These are phyloP conservation scores for Ambrosia trifida DNA, from an alignment of 129 eudicot genomes.

Conservation along the genomic window DNA sequence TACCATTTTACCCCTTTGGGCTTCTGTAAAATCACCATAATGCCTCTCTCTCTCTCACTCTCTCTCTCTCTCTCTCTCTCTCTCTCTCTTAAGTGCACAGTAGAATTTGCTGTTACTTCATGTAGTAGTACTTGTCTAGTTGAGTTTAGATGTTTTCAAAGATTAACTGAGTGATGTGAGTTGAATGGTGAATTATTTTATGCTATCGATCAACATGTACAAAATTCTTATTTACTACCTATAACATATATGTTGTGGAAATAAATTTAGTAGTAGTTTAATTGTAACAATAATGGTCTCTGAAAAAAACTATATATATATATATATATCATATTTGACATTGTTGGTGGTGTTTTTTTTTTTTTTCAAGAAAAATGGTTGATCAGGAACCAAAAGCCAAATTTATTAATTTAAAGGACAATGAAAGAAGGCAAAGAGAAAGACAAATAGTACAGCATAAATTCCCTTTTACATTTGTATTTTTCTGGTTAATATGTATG, in stretches of 20 bases:
- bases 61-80: constrained; percentile 30
- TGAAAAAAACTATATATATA: not conserved
- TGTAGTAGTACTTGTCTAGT: constrained; percentile 26
- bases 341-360: not conserved
- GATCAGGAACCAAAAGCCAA: not conserved
- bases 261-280: not conserved
- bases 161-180: constrained; percentile 30
- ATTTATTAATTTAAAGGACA: constrained; percentile 26
- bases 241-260: not conserved
- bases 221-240: not conserved
- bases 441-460: constrained; percentile 40
- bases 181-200: constrained; percentile 26
- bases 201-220: constrained; percentile 12
- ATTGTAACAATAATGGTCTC: too few species aligned
- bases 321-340: not conserved
- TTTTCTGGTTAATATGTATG: constrained; percentile 24
- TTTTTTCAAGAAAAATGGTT: constrained; percentile 11
- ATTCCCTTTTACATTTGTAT: constrained; percentile 31
- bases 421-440: constrained; percentile 32
- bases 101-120: constrained; percentile 26
- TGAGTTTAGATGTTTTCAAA: constrained; percentile 17
- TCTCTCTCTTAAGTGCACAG: constrained; percentile 22
- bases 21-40: constrained; percentile 33
- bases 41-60: constrained; percentile 31
- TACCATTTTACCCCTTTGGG: constrained; percentile 30